Evolutionary conservation across 306 rosid species (phyloP), one percentile per base, ranked within the genome.

Genomic region (Quercus glauca): DNA sequence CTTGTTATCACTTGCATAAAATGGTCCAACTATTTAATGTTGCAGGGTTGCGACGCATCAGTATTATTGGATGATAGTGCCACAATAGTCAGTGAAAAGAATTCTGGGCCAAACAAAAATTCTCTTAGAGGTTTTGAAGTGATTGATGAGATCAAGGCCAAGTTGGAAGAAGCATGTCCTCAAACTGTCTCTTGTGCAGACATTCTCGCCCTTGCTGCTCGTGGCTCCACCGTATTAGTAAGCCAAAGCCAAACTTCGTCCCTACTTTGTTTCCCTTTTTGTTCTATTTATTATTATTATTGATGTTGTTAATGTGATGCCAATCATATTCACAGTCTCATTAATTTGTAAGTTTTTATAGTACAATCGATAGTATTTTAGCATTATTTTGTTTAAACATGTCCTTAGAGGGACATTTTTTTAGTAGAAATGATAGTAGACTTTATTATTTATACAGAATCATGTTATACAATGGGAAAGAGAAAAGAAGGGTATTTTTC

Each of bases 21-120:
- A 41, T 18, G 23, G 3, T 15, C 71, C 49, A 57, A 58, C 21
- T 3, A 14, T 63, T 5, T 52, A 17, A 49, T 45, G 25, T 69
- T 78, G 41, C 81, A 93, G 97, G 98, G 98, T 2, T 93, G 98
- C 1, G 94, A 93, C 6, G 98, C 93, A 19, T 93, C 98, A 1
- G 83, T 93, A 35, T 84, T 93, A 79, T 74, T 93, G 73, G 98
- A 93, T 59, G 87, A 87, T 45, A 87, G 45, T 41, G 12, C 12
- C 45, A 41, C 12, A 8, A 8, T 41, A 41, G 12, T 41, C 0
- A 41, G 45, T 41, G 45, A 41, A 41, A 41, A 41, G 45, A 41
- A 41, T 41, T 41, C 45, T 41, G 45, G 45, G 12, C 45, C 45
- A 41, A 41, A 41, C 45, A 41, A 41, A 41, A 41, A 41, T 41